These are phyloP conservation scores for Larix kaempferi DNA, from an alignment of 75 land plant species.

Conservation along the genomic window DNA sequence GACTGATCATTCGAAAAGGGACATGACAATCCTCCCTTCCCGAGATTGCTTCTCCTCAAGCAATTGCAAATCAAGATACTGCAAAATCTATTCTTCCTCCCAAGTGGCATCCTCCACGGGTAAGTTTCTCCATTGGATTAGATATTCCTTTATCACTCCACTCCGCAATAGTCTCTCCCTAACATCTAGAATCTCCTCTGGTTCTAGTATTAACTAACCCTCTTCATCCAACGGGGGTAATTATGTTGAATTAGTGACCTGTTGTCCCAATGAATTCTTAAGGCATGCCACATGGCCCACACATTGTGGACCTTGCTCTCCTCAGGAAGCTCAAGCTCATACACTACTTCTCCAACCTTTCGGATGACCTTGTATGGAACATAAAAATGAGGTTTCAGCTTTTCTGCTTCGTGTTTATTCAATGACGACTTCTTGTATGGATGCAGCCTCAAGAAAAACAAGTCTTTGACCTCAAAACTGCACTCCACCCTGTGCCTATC, in stretches of 20 bases:
- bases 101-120: not conserved
- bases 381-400: not conserved
- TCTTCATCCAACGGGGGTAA: not conserved
- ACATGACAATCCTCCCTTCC: not conserved
- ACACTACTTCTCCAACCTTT: not conserved
- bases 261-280: not conserved
- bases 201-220: not conserved
- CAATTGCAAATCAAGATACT: too few relatives aligned
- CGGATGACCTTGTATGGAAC: not conserved
- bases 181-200: not conserved
- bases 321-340: not conserved
- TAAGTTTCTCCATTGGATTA: not conserved
- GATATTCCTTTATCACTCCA: not conserved
- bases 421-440: not conserved
- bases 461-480: not conserved
- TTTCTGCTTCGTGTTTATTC: not conserved
- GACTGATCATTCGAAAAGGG: not conserved
- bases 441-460: not conserved
- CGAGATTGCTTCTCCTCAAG: not conserved
- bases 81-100: not conserved
- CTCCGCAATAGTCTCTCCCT: not conserved
- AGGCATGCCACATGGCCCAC: not conserved
- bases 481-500: not conserved
- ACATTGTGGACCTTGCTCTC: not conserved
- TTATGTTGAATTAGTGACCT: not conserved